These are phyloP conservation scores for Aspergillus avenaceus DNA, from an alignment of 495 filamentous ascomycete genomes.

Conservation along the genomic window DNA sequence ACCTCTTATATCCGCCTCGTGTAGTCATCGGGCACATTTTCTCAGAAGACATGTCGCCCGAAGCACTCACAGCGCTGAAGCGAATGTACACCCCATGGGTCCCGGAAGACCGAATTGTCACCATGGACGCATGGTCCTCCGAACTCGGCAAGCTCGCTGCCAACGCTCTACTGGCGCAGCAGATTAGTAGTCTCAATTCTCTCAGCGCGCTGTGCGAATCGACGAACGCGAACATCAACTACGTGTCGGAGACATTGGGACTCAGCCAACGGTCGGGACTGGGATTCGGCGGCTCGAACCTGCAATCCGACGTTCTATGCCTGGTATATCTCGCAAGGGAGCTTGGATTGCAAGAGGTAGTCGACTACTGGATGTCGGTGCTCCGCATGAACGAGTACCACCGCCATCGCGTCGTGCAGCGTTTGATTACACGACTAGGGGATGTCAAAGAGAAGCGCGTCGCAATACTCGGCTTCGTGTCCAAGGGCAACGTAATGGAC, in stretches of 20 bases:
- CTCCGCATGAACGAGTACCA: slow-evolving; percentile 62
- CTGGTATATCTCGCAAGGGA: slow-evolving; percentile 66
- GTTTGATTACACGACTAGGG: slow-evolving; percentile 57
- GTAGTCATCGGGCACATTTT: slow-evolving; percentile 65
- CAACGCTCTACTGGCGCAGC: slow-evolving; percentile 73
- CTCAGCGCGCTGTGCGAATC: slow-evolving; percentile 69
- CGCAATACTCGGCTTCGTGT: slow-evolving; percentile 64
- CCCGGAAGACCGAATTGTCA: slow-evolving; percentile 57
- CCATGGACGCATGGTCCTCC: slow-evolving; percentile 70
- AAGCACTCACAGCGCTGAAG: slow-evolving; percentile 55
- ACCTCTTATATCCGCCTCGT: slow-evolving; percentile 64
- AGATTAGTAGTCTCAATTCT: slow-evolving; percentile 71
- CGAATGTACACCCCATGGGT: slow-evolving; percentile 68
- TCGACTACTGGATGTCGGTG: slow-evolving; percentile 66
- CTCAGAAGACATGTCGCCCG: slow-evolving; percentile 13
- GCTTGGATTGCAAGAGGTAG: slow-evolving; percentile 62
- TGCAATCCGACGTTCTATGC: slow-evolving; percentile 71
- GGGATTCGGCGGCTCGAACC: slow-evolving; percentile 66
- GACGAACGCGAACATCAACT: slow-evolving; percentile 64
- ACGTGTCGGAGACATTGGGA: slow-evolving; percentile 60
- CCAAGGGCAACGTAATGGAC: slow-evolving; percentile 69
- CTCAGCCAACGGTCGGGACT: slow-evolving; percentile 62
- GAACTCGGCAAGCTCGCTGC: slow-evolving; percentile 73
- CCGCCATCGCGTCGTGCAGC: slow-evolving; percentile 53
- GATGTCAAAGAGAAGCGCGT: slow-evolving; percentile 64